A percentile compares a stretch with the other conserved stretches of the same genome.
Evolutionary conservation across 768 basidiomycete species (phyloP).

Genomic region (Hypsizygus marmoreus): DNA sequence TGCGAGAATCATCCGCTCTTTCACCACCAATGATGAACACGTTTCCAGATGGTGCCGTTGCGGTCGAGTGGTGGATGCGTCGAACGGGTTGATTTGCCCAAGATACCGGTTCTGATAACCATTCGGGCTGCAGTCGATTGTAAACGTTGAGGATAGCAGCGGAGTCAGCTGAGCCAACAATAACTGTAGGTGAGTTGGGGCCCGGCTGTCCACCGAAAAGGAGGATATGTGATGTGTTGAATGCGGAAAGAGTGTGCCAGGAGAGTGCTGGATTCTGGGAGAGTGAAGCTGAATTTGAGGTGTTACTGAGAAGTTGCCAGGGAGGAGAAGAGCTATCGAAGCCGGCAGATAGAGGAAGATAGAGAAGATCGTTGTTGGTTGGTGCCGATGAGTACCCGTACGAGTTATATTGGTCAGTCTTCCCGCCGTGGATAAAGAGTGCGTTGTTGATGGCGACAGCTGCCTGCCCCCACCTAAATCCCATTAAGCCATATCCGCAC

Average conservation of each 20-base stretch:
- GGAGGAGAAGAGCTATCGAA: constrained; percentile 68
- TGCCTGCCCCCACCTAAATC: constrained; percentile 82
- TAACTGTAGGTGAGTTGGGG: constrained; percentile 52
- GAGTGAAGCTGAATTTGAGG: constrained; percentile 41
- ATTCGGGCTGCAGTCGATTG: constrained; percentile 39
- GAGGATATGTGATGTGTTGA: constrained; percentile 53
- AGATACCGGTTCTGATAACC: constrained; percentile 45
- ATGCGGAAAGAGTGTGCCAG: constrained; percentile 80
- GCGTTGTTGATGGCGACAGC: constrained; percentile 55
- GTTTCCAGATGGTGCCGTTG: constrained; percentile 45
- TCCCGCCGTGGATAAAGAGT: constrained; percentile 79
- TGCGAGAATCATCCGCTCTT: constrained; percentile 76
- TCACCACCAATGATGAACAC: constrained; percentile 81
- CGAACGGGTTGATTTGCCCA: constrained; percentile 74
- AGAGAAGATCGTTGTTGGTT: constrained; percentile 68
- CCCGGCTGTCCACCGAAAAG: constrained; percentile 80
- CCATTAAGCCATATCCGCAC: not conserved
- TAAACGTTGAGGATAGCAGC: constrained; percentile 54
- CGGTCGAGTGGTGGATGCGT: constrained; percentile 74
- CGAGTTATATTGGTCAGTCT: constrained; percentile 68
- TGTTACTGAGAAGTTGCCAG: constrained; percentile 60
- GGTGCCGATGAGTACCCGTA: constrained; percentile 78
- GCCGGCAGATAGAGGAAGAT: constrained; percentile 59
- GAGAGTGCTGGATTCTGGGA: constrained; percentile 64
- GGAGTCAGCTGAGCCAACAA: constrained; percentile 62